phyloP scores from a whole-genome alignment of 148 eudicot genomes.

The Suaeda aralocaspica region DNA sequence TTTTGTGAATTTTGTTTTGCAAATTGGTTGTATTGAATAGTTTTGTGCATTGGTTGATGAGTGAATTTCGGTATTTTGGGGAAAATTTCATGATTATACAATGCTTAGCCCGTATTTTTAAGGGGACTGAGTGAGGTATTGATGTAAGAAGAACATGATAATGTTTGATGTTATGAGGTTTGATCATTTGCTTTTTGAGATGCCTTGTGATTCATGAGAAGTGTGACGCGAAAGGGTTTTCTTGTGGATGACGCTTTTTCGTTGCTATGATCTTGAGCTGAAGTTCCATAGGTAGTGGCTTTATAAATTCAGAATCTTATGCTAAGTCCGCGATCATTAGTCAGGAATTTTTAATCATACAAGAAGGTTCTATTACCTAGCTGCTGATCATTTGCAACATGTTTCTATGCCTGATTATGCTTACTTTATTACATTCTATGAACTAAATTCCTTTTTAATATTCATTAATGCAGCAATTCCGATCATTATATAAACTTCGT shows the following conservation, averaged over 20 bases:
- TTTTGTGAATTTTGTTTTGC: background rate
- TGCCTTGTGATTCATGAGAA: too few relatives aligned
- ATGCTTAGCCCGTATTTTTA: background rate
- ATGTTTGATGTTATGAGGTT: background rate
- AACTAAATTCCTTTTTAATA: background rate
- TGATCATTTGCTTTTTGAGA: too few relatives aligned
- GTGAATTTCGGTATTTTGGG: background rate
- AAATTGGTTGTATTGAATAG: background rate
- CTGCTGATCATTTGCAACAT: too few relatives aligned
- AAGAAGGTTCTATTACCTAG: too few relatives aligned
- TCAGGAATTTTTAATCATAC: too few relatives aligned
- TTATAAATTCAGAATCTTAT: too few relatives aligned
- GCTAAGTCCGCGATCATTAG: too few relatives aligned
- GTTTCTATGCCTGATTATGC: background rate
- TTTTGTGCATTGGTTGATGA: background rate
- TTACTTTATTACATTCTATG: background rate
- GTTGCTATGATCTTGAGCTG: too few relatives aligned
- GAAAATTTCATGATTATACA: too few relatives aligned
- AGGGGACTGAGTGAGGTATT: background rate
- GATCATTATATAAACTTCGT: background rate
- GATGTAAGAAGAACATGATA: background rate
- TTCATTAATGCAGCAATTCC: background rate
- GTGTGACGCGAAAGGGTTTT: too few relatives aligned
- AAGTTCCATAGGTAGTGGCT: too few relatives aligned
- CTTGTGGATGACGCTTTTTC: too few relatives aligned